A percentile compares a stretch with the other conserved stretches of the same genome.
These are phyloP conservation scores for Berberis vulgaris DNA, from an alignment of 164 flowering plant species.

Conservation along the genomic window DNA sequence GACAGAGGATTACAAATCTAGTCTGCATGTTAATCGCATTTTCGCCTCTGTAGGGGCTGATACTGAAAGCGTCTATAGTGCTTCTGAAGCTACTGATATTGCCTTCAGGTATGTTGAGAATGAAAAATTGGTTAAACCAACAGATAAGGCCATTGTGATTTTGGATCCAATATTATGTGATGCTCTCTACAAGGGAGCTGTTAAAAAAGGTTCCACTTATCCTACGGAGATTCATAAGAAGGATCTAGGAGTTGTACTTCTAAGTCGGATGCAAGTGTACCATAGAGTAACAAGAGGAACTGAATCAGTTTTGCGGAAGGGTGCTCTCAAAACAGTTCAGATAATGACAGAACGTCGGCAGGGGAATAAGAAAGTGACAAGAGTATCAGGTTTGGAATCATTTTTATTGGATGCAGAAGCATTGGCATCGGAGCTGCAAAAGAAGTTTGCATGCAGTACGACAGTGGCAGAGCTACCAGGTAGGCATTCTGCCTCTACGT, in stretches of 20 bases:
- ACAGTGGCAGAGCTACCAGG: constrained; percentile 84
- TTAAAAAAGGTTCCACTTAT: constrained; percentile 78
- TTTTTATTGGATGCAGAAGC: constrained; percentile 76
- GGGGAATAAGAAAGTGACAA: constrained; percentile 93
- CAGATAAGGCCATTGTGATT: constrained; percentile 55
- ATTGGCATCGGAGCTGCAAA: constrained; percentile 88
- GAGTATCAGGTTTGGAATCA: constrained; percentile 74
- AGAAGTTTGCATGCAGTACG: constrained; percentile 97
- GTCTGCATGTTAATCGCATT: constrained; percentile 73
- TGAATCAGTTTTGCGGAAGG: constrained; percentile 72
- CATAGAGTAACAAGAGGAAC: constrained; percentile 66
- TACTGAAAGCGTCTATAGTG: constrained; percentile 41
- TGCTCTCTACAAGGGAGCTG: constrained; percentile 85
- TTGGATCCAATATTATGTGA: constrained; percentile 80
- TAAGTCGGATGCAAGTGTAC: constrained; percentile 79
- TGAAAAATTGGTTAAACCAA: constrained; percentile 63
- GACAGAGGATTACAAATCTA: constrained; percentile 72
- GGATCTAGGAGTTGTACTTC: constrained; percentile 60
- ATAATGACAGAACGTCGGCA: constrained; percentile 83
- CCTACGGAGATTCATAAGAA: constrained; percentile 97
- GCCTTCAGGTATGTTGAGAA: constrained; percentile 71
- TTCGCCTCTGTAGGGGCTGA: constrained; percentile 77
- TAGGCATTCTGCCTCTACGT: constrained; percentile 20
- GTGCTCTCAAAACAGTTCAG: constrained; percentile 69
- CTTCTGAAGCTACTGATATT: constrained; percentile 68